Evolutionary conservation across 768 basidiomycete genomes (phyloP).

Genomic region (Rhodotorula kratochvilovae): DNA sequence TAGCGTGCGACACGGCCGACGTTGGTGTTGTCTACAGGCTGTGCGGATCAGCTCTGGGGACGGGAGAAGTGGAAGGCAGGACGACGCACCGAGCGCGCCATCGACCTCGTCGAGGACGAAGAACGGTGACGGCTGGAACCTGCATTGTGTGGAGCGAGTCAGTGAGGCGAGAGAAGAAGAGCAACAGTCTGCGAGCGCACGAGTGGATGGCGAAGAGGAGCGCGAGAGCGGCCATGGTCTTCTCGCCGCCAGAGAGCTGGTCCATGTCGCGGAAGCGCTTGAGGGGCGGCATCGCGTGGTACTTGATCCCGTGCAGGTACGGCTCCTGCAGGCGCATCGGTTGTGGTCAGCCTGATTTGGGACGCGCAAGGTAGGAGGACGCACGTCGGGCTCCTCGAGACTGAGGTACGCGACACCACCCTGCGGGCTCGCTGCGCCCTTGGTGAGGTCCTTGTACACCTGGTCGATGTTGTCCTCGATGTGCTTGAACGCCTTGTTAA

Average conservation of each 20-base stretch:
- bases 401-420: conserved; percentile 95
- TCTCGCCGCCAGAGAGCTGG: conserved; percentile 94
- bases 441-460: conserved; percentile 96
- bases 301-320: conserved; percentile 84
- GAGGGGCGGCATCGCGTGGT: conserved; percentile 99
- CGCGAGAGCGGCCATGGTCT: conserved; percentile 96
- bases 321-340: conserved; percentile 60
- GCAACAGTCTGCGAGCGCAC: conserved; percentile 47
- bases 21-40: conserved; percentile 76
- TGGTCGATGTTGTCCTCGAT: conserved; percentile 90
- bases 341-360: background rate
- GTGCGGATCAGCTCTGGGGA: background rate
- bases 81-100: conserved; percentile 61
- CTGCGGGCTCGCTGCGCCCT: conserved; percentile 86
- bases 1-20: conserved; percentile 93
- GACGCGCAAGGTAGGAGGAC: conserved; percentile 31
- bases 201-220: conserved; percentile 94
- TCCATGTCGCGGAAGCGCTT: conserved; percentile 99
- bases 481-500: conserved; percentile 93
- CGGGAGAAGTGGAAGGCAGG: background rate
- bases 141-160: conserved; percentile 44
- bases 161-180: background rate
- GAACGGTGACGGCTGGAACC: conserved; percentile 94
- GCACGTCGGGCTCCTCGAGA: conserved; percentile 89
- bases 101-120: conserved; percentile 99